These are phyloP conservation scores for Spatholobus suberectus DNA, from an alignment of 306 rosid genomes.

Conservation along the genomic window DNA sequence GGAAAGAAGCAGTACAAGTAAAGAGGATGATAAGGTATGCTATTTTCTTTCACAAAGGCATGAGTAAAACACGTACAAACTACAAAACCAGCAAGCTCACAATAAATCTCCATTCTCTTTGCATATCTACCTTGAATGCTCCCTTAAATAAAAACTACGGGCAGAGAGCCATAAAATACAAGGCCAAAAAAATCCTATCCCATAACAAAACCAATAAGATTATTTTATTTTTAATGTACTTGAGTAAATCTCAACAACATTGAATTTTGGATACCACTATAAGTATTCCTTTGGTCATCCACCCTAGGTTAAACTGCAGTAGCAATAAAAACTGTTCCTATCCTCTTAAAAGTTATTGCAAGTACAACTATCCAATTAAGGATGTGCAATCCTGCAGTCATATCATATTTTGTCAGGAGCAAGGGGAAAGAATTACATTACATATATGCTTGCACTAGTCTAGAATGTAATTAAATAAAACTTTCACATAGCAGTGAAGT, in stretches of 20 bases:
- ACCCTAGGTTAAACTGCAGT: neutral
- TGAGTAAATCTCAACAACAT: neutral
- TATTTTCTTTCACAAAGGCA: neutral
- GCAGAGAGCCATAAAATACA: neutral
- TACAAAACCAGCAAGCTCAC: neutral
- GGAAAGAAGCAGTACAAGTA: neutral
- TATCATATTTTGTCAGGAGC: neutral
- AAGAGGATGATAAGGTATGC: neutral
- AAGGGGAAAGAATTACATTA: neutral
- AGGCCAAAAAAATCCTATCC: neutral
- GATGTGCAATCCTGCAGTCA: neutral
- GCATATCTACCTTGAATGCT: neutral
- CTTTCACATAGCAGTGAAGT: neutral
- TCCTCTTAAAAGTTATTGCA: neutral
- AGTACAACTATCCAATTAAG: neutral
- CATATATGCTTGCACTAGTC: neutral
- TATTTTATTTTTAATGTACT: neutral
- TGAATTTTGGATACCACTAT: neutral
- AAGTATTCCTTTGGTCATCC: neutral
- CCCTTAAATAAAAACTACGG: neutral
- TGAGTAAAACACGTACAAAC: neutral
- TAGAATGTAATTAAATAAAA: neutral
- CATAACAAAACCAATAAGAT: neutral
- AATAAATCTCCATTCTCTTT: neutral
- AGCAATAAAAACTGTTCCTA: neutral